phyloP scores from a whole-genome alignment of 139 green algal genomes.

The Picochlorum sp. region DNA sequence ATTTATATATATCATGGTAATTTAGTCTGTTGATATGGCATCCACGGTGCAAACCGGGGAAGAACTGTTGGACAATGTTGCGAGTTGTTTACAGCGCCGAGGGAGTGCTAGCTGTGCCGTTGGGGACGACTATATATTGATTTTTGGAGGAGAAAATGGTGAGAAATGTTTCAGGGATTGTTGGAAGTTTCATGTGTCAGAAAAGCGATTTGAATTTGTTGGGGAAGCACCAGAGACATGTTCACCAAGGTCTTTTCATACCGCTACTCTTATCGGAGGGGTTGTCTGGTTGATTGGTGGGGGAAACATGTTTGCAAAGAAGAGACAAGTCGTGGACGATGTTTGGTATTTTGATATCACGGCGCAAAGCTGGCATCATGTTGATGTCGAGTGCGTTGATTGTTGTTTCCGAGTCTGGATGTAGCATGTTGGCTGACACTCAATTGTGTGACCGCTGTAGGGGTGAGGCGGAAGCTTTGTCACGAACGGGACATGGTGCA shows the following conservation, averaged over 20 bases:
- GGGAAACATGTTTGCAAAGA: background rate
- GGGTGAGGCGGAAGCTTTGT: no score
- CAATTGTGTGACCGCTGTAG: no score
- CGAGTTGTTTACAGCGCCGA: background rate
- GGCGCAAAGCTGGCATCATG: background rate
- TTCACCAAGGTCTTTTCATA: slow-evolving; percentile 14
- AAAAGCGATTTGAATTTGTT: background rate
- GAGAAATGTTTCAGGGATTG: slow-evolving; percentile 6
- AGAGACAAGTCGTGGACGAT: background rate
- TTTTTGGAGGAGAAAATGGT: slow-evolving; percentile 8
- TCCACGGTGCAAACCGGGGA: no score
- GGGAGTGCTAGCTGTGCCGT: background rate
- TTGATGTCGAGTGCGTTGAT: no score
- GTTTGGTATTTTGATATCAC: slow-evolving; percentile 4
- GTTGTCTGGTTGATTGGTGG: slow-evolving; percentile 26
- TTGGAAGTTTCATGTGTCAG: background rate
- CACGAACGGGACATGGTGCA: slow-evolving; percentile 16
- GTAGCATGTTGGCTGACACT: no score
- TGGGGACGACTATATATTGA: slow-evolving; percentile 1
- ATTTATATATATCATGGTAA: no score
- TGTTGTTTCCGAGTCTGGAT: no score
- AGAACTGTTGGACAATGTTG: no score
- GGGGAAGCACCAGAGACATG: background rate
- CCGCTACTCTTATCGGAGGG: slow-evolving; percentile 13
- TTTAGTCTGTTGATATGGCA: no score